phyloP scores from a whole-genome alignment of 306 rosid species.

The Trichosanthes truncata region DNA sequence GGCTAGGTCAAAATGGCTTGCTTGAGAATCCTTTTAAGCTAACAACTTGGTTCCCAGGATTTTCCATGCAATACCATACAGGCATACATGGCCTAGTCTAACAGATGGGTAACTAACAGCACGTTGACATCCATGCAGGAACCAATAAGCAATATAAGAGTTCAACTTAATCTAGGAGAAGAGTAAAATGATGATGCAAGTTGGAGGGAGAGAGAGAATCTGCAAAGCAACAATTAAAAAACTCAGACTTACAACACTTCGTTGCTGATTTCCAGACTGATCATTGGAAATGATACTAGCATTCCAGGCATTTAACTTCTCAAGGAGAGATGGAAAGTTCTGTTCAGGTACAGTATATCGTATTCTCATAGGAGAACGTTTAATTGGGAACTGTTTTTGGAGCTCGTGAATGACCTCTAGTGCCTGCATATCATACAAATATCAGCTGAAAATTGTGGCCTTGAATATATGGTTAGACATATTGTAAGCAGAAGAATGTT shows the following conservation, averaged over 20 bases:
- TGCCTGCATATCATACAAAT: constrained; percentile 43
- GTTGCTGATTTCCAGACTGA: constrained; percentile 49
- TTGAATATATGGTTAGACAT: background rate
- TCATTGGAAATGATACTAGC: constrained; percentile 56
- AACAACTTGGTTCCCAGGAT: background rate
- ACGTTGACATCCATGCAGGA: background rate
- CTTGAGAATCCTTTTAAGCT: background rate
- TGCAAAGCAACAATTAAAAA: background rate
- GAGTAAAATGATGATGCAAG: background rate
- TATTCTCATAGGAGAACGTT: constrained; percentile 78
- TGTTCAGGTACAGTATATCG: constrained; percentile 48
- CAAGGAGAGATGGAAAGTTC: constrained; percentile 38
- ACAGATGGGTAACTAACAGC: background rate
- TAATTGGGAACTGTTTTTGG: constrained; percentile 82
- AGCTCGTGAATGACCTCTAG: constrained; percentile 94
- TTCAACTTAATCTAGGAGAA: background rate
- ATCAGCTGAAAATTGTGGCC: background rate
- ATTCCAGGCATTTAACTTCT: constrained; percentile 61
- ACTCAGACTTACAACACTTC: constrained; percentile 41
- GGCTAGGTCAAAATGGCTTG: background rate
- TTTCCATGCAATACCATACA: background rate
- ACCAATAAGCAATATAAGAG: background rate
- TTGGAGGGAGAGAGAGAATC: background rate
- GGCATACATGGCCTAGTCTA: background rate
- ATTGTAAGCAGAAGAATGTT: background rate